phyloP scores from a whole-genome alignment of 345 rosid genomes.

The Populus pruinosa region DNA sequence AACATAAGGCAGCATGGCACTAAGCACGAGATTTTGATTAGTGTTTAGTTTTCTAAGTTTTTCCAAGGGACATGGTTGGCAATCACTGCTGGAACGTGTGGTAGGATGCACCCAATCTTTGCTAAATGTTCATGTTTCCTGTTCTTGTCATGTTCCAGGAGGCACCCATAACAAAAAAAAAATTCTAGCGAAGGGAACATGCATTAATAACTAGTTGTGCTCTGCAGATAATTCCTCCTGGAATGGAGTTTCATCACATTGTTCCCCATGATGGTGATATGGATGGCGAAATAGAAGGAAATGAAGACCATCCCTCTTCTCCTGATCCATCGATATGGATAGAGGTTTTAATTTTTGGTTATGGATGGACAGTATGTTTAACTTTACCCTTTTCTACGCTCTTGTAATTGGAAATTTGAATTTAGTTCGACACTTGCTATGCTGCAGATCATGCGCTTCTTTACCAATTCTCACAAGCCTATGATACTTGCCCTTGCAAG shows the following conservation, averaged over 20 bases:
- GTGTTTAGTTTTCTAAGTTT: background rate
- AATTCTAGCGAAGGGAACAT: background rate
- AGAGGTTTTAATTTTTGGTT: slow-evolving; percentile 54
- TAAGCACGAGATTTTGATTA: background rate
- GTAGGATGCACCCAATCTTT: background rate
- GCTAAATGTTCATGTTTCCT: background rate
- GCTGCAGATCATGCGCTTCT: slow-evolving; percentile 97
- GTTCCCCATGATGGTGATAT: slow-evolving; percentile 88
- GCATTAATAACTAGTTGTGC: slow-evolving; percentile 11
- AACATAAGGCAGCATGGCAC: background rate
- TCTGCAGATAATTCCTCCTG: slow-evolving; percentile 89
- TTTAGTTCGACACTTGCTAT: slow-evolving; percentile 16
- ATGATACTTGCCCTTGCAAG: slow-evolving; percentile 99
- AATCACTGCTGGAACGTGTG: background rate
- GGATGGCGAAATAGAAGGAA: slow-evolving; percentile 86
- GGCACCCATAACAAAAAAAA: background rate
- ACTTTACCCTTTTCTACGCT: background rate
- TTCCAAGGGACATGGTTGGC: background rate
- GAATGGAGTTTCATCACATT: slow-evolving; percentile 98
- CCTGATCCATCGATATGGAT: slow-evolving; percentile 92
- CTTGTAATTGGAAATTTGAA: slow-evolving; percentile 5
- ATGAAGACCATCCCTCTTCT: slow-evolving; percentile 74
- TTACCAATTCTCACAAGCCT: slow-evolving; percentile 88
- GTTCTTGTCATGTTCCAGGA: background rate
- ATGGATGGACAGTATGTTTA: background rate